Conservation (phyloP, 257 asterid species). For the Pogostemon cablin region DNA sequence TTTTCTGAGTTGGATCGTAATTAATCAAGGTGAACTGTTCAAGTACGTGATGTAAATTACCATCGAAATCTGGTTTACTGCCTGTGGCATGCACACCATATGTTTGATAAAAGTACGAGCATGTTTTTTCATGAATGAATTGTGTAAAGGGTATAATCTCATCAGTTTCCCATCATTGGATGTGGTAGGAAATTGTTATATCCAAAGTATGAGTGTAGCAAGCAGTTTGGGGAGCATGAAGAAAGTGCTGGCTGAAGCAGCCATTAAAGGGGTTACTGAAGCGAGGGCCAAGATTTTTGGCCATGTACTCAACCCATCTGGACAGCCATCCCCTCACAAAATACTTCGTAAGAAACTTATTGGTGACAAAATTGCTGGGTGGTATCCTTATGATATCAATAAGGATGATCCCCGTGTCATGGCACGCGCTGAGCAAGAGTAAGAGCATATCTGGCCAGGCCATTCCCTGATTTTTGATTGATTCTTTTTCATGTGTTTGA, state of each 20-base stretch:
- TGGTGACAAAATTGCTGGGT: slow-evolving; percentile 75
- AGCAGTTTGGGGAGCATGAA: slow-evolving; percentile 62
- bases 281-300: slow-evolving; percentile 94
- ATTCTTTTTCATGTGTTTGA: not conserved
- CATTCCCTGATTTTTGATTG: no score
- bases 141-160: slow-evolving; percentile 10
- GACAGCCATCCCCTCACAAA: slow-evolving; percentile 82
- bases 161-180: slow-evolving; percentile 11
- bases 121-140: not conserved
- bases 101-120: not conserved
- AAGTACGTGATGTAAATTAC: no score
- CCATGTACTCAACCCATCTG: slow-evolving; percentile 77
- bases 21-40: no score
- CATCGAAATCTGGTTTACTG: not conserved
- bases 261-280: slow-evolving; percentile 68
- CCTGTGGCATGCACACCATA: not conserved
- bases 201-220: slow-evolving; percentile 49
- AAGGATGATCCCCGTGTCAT: slow-evolving; percentile 69
- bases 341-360: slow-evolving; percentile 87
- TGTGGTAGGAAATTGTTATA: slow-evolving; percentile 18
- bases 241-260: slow-evolving; percentile 69
- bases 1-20: no score
- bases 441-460: not conserved
- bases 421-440: slow-evolving; percentile 68
- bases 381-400: slow-evolving; percentile 84